A percentile compares a stretch with the other conserved stretches of the same genome.
These are phyloP conservation scores for Oidium heveae DNA, from an alignment of 2,329 filamentous ascomycete genomes.

Conservation along the genomic window DNA sequence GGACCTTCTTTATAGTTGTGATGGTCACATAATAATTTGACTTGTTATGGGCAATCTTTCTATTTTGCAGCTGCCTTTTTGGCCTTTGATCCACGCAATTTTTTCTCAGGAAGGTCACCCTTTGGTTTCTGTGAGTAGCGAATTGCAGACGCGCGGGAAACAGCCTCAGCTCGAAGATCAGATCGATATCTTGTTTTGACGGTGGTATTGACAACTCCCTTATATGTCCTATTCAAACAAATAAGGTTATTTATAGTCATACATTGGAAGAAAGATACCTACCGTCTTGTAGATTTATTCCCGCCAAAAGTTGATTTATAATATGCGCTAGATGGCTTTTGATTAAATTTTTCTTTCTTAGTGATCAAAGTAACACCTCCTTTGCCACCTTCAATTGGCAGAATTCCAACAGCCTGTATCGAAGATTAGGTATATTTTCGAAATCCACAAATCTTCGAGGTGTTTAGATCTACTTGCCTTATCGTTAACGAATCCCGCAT, in stretches of 20 bases:
- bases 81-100: constrained; percentile 60
- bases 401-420: constrained; percentile 49
- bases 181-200: constrained; percentile 69
- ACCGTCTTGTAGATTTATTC: constrained; percentile 59
- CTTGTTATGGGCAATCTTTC: constrained; percentile 14
- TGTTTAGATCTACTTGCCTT: constrained; percentile 36
- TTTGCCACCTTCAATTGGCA: constrained; percentile 36
- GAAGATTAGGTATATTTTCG: background rate
- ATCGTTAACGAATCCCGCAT: constrained; percentile 79
- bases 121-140: constrained; percentile 52
- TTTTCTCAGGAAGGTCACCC: constrained; percentile 49
- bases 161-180: constrained; percentile 52
- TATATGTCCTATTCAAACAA: constrained; percentile 44
- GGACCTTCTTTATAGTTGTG: too few species aligned
- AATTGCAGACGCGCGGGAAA: constrained; percentile 71
- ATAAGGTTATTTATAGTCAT: too few species aligned
- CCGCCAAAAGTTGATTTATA: constrained; percentile 43
- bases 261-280: constrained; percentile 16
- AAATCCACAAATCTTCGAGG: background rate
- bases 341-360: constrained; percentile 53
- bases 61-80: constrained; percentile 37
- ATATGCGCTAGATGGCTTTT: constrained; percentile 46
- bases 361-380: constrained; percentile 56
- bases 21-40: too few species aligned
- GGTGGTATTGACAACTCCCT: constrained; percentile 56